Base-by-base conservation (phyloP, 2,329 filamentous ascomycete species). In the Elsinoe batatas region DNA sequence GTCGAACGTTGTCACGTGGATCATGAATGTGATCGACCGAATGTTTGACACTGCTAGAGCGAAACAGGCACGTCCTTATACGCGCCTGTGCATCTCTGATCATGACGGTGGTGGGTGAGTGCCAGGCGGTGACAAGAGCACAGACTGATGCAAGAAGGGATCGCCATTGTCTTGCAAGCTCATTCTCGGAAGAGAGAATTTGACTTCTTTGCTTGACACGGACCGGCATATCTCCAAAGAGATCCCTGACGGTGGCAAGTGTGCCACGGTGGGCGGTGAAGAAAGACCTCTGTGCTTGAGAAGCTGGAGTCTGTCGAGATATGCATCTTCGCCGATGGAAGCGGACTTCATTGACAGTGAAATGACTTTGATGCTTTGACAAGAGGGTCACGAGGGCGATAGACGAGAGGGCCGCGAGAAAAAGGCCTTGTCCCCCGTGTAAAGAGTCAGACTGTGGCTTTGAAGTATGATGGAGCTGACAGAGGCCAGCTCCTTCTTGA, bases 151-250 rank as follows among this genome's bases (percentile, higher is more conserved):
- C 76, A 58, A 80, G 78, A 13, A 95, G 70, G 1, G 69, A 69
- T 26, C 82, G 78, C 82, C 87, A 91, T 53, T 86, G 78, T 60
- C 78, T 85, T 17, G 78, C 76, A 3, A 78, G 69, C 47, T 83
- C 73, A 20, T 74, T 65, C 10, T 57, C 75, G 61, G 61, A 74
- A 76, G 63, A 81, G 73, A 37, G 76, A 67, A 60, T 71, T 2
- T 82, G 62, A 0, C 80, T 80, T 59, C 90, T 80, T 62, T 90
- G 87, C 66, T 93, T 95, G 22, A 94, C 84, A 12, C 91, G 83
- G 11, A 96, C 91, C 0, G 91, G 90, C 81, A 96, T 88, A 57
- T 84, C 86, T 0, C 91, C 90, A 69, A 96, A 97, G 1, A 96
- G 74, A 67, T 95, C 84, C 56, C 84, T 81, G 5, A 95, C 85